These are phyloP conservation scores for Chlorella sp. DNA, from an alignment of 139 green algal species.

Conservation along the genomic window DNA sequence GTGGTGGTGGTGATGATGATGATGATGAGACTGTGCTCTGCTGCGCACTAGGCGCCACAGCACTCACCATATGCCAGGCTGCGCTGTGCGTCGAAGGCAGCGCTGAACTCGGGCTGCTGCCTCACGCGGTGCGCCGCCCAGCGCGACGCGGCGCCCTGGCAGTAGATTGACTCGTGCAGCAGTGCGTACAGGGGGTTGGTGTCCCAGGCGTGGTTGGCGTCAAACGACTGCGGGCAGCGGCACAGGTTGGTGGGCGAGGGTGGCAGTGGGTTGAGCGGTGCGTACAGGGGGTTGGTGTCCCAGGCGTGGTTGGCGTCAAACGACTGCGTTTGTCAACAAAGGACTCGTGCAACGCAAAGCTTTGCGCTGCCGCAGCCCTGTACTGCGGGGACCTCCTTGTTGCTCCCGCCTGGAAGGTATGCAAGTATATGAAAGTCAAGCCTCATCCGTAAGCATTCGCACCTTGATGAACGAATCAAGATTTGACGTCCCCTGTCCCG, in stretches of 20 bases:
- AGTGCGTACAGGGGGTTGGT: conserved; percentile 92
- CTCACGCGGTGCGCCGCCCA: conserved; percentile 70
- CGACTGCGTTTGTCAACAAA: conserved; percentile 19
- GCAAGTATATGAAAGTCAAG: too few relatives aligned
- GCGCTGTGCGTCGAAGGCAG: conserved; percentile 71
- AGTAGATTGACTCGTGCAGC: conserved; percentile 97
- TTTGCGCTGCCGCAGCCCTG: too few relatives aligned
- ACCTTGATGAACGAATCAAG: too few relatives aligned
- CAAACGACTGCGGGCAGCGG: conserved; percentile 46
- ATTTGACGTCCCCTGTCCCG: too few relatives aligned
- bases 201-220: conserved; percentile 71
- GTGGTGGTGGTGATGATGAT: too few relatives aligned
- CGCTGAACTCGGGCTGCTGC: conserved; percentile 33
- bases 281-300: conserved; percentile 93
- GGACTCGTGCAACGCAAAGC: background rate
- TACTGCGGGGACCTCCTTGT: too few relatives aligned
- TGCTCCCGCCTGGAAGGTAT: too few relatives aligned
- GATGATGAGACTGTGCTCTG: too few relatives aligned
- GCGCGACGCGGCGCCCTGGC: conserved; percentile 51
- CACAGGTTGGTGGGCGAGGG: background rate
- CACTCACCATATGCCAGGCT: too few relatives aligned
- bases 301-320: conserved; percentile 71
- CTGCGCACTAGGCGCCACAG: too few relatives aligned
- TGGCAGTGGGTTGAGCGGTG: conserved; percentile 91
- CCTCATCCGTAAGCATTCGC: too few relatives aligned